Conservation (phyloP, 352 stramenopile genomes). For the Phytophthora tentaculata region DNA sequence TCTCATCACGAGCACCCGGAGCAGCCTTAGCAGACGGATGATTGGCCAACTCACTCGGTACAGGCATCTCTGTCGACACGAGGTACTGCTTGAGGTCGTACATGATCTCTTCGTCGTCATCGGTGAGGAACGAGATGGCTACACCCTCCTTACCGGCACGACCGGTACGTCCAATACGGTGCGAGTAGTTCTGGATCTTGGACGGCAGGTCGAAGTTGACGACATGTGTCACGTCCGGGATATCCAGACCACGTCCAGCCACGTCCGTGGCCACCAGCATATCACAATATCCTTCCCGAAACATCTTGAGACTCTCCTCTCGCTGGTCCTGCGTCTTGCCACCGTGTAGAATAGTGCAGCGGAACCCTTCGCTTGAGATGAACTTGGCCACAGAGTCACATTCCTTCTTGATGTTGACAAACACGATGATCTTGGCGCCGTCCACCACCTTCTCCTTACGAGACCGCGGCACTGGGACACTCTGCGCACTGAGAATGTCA, state of each 20-base stretch:
- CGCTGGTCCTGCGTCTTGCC: slow-evolving; percentile 97
- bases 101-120: slow-evolving; percentile 97
- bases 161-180: slow-evolving; percentile 98
- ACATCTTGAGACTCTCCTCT: slow-evolving; percentile 92
- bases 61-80: slow-evolving; percentile 92
- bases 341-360: slow-evolving; percentile 95
- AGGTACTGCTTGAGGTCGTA: slow-evolving; percentile 97
- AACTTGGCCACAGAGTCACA: slow-evolving; percentile 95
- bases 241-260: slow-evolving; percentile 97
- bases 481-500: slow-evolving; percentile 81
- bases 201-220: slow-evolving; percentile 99
- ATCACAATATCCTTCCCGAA: slow-evolving; percentile 89
- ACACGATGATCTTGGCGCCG: slow-evolving; percentile 98
- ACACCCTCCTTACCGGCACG: slow-evolving; percentile 97
- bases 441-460: slow-evolving; percentile 79
- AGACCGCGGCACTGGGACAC: slow-evolving; percentile 44
- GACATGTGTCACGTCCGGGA: slow-evolving; percentile 98
- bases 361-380: slow-evolving; percentile 91
- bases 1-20: slow-evolving; percentile 79
- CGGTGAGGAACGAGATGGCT: slow-evolving; percentile 98
- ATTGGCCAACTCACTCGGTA: slow-evolving; percentile 93
- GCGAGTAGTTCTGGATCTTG: slow-evolving; percentile 98
- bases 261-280: slow-evolving; percentile 95
- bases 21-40: slow-evolving; percentile 94
- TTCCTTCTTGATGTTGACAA: slow-evolving; percentile 99